Conservation (phyloP, 306 rosid genomes). For the Nissolia schottii region DNA sequence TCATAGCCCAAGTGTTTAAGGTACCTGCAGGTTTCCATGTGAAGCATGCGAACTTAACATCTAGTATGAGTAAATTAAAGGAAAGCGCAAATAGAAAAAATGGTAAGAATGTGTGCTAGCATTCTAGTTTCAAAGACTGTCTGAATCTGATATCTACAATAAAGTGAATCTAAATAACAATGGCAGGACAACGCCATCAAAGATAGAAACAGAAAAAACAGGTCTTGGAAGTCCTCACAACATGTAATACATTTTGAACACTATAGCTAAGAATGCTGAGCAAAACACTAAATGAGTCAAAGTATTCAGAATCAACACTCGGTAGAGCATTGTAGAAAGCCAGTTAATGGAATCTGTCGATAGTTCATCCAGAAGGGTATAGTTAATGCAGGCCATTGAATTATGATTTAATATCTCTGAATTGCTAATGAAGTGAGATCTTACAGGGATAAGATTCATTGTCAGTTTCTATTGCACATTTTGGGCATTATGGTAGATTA, state of each 20-base stretch:
- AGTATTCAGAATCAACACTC: not conserved
- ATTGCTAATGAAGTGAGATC: not conserved
- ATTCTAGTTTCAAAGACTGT: not conserved
- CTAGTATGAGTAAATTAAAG: not conserved
- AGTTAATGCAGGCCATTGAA: not conserved
- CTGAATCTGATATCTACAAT: not conserved
- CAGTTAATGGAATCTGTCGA: not conserved
- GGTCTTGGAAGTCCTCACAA: not conserved
- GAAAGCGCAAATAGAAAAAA: not conserved
- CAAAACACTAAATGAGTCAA: not conserved
- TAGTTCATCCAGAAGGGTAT: not conserved
- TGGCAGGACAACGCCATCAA: not conserved
- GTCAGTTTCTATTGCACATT: not conserved
- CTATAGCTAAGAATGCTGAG: not conserved
- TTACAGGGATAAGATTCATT: not conserved
- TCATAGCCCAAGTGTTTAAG: constrained; percentile 72
- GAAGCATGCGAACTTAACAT: not conserved
- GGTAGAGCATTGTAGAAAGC: not conserved
- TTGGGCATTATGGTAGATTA: not conserved
- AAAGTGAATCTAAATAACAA: not conserved
- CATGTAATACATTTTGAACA: not conserved
- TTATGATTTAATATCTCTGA: not conserved
- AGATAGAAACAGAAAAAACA: not conserved
- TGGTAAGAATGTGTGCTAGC: not conserved
- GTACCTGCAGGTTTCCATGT: constrained; percentile 51